Evolutionary conservation across 2,329 filamentous ascomycete species (phyloP).

Genomic region (Pyricularia pennisetigena): DNA sequence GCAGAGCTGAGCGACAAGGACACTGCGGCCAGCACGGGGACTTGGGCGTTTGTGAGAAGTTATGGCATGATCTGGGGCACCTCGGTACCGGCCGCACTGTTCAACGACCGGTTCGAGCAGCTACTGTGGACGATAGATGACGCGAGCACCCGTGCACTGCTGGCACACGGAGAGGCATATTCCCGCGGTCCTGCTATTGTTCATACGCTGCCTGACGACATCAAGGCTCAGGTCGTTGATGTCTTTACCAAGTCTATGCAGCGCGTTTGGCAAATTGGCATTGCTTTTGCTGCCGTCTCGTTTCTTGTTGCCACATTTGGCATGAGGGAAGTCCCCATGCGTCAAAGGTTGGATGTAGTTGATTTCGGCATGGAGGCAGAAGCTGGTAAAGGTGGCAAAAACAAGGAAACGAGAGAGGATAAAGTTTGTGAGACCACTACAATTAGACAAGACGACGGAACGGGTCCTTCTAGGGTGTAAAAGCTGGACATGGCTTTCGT

Average conservation of each 20-base stretch:
- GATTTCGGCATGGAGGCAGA: no score
- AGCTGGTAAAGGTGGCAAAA: no score
- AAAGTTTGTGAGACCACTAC: no score
- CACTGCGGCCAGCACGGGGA: constrained; percentile 24
- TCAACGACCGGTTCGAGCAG: constrained; percentile 15
- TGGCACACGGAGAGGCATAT: neutral
- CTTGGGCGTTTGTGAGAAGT: constrained; percentile 26
- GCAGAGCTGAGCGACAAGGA: constrained; percentile 27
- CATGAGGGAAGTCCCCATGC: neutral
- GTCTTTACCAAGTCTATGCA: neutral
- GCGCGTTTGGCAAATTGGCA: constrained; percentile 6
- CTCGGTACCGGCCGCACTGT: constrained; percentile 31
- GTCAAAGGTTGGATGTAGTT: no score
- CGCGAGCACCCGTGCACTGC: constrained; percentile 8
- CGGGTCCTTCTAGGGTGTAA: no score
- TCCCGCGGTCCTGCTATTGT: neutral
- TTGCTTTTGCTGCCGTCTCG: constrained; percentile 4
- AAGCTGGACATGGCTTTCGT: no score
- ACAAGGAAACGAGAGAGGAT: no score
- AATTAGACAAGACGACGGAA: no score
- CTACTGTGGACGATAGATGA: constrained; percentile 7
- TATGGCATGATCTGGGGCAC: constrained; percentile 26
- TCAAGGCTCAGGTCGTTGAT: neutral
- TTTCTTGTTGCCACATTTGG: neutral
- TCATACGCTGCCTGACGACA: neutral